Percentiles rank a stretch among this genome's conserved stretches.
Evolutionary conservation across 225 moss, liverwort and hornwort species (phyloP).

Genomic region (Marchantia polymorpha): DNA sequence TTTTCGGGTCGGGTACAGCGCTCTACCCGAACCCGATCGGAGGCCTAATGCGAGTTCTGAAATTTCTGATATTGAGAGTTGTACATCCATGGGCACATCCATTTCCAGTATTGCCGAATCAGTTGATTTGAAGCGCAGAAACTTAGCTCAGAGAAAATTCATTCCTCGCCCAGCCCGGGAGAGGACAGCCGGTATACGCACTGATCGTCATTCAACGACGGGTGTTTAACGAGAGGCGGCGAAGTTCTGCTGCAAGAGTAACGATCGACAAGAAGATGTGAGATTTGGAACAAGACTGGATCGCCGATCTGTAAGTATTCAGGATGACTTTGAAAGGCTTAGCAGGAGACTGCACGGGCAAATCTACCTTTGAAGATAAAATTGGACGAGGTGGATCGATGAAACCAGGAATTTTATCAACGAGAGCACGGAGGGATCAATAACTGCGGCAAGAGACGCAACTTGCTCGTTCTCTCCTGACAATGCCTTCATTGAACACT

Average conservation of each 20-base stretch:
- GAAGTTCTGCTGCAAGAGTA: background rate
- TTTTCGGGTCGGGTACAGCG: no score
- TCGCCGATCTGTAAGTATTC: background rate
- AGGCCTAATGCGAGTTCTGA: no score
- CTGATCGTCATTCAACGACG: background rate
- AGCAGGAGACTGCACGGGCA: background rate
- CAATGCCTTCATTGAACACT: no score
- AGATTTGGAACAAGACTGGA: background rate
- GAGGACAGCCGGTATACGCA: background rate
- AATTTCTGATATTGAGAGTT: slow-evolving; percentile 5
- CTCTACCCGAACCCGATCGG: no score
- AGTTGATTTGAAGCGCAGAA: background rate
- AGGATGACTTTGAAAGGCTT: background rate
- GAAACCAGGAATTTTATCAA: no score
- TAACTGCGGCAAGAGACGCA: no score
- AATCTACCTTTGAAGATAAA: no score
- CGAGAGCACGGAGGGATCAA: no score
- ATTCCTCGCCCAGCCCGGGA: background rate
- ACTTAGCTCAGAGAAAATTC: background rate
- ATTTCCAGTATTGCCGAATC: slow-evolving; percentile 6
- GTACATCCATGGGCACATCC: slow-evolving; percentile 8
- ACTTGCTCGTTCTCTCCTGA: no score
- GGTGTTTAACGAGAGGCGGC: background rate
- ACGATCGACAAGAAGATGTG: background rate
- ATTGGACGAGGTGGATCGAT: no score